phyloP scores from a whole-genome alignment of 768 basidiomycete species.

The Lactarius vividus region DNA sequence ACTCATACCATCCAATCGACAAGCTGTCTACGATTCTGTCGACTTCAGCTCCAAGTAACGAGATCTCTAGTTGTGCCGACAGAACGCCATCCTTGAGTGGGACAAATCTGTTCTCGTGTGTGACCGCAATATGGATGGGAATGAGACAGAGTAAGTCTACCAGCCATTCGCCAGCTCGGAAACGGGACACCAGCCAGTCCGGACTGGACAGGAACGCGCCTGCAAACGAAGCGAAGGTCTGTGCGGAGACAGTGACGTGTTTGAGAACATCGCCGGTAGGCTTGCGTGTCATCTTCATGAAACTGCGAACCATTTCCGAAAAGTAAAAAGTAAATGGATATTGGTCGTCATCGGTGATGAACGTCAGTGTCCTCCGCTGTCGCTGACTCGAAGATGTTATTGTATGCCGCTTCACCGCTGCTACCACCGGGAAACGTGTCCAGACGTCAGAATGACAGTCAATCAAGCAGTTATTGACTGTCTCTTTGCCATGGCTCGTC shows the following conservation, averaged over 20 bases:
- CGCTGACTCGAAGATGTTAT: slow-evolving; percentile 30
- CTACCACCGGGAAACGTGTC: slow-evolving; percentile 18
- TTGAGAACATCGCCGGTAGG: slow-evolving; percentile 48
- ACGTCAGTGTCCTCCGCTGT: slow-evolving; percentile 39
- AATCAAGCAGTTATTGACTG: slow-evolving; percentile 40
- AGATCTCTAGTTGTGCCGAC: slow-evolving; percentile 49
- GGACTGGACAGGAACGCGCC: slow-evolving; percentile 4
- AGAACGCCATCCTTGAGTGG: slow-evolving; percentile 58
- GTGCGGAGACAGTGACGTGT: slow-evolving; percentile 37
- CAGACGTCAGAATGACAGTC: slow-evolving; percentile 20
- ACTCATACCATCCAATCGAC: slow-evolving; percentile 65
- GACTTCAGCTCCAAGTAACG: slow-evolving; percentile 58
- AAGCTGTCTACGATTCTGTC: slow-evolving; percentile 52
- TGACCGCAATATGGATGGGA: slow-evolving; percentile 61
- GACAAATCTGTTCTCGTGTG: slow-evolving; percentile 57
- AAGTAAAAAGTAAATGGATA: slow-evolving; percentile 44
- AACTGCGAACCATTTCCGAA: slow-evolving; percentile 41
- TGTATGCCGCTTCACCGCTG: slow-evolving; percentile 7
- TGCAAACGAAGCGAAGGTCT: slow-evolving; percentile 34
- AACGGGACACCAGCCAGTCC: slow-evolving; percentile 36
- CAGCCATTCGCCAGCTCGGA: slow-evolving; percentile 58
- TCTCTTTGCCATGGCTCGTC: slow-evolving; percentile 26
- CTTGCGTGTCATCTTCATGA: slow-evolving; percentile 51
- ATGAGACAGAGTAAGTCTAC: slow-evolving; percentile 62
- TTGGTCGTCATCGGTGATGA: slow-evolving; percentile 42